A percentile compares a stretch with the other conserved stretches of the same genome.
These are phyloP conservation scores for Colletotrichum coccodes DNA, from an alignment of 2,329 filamentous ascomycete genomes.

Conservation along the genomic window DNA sequence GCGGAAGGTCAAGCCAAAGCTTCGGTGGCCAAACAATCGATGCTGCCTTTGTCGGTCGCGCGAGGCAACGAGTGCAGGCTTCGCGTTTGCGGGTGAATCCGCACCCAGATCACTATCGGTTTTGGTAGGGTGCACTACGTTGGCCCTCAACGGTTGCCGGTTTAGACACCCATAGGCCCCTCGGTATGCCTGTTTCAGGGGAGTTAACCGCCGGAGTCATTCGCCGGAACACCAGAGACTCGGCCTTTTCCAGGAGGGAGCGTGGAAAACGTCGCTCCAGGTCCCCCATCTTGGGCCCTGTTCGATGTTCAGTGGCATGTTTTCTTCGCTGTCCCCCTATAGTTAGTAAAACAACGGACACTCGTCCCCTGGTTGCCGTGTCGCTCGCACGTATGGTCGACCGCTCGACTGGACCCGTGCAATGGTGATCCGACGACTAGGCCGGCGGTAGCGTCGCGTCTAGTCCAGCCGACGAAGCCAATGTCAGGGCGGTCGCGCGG, in stretches of 20 bases:
- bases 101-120: conserved; percentile 2
- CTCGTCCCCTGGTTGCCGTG: conserved; percentile 2
- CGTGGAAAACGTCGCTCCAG: neutral
- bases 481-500: conserved; percentile 29
- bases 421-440: neutral
- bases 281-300: neutral
- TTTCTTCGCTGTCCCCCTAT: neutral
- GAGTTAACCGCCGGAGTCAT: conserved; percentile 3
- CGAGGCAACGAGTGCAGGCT: neutral
- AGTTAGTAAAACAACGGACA: neutral
- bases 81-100: neutral
- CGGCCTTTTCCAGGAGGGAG: neutral
- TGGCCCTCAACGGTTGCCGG: neutral
- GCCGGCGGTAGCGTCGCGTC: conserved; percentile 20
- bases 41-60: neutral
- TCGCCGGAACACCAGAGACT: conserved; percentile 11
- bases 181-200: neutral
- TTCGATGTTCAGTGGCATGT: neutral
- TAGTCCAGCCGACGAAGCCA: neutral
- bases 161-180: neutral
- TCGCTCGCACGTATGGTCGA: neutral
- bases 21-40: neutral
- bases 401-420: neutral
- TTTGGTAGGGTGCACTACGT: neutral
- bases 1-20: conserved; percentile 6